A percentile compares a stretch with the other conserved stretches of the same genome.
phyloP scores from a whole-genome alignment of 176 grass and related monocot species.

The Miscanthus lutarioriparius region DNA sequence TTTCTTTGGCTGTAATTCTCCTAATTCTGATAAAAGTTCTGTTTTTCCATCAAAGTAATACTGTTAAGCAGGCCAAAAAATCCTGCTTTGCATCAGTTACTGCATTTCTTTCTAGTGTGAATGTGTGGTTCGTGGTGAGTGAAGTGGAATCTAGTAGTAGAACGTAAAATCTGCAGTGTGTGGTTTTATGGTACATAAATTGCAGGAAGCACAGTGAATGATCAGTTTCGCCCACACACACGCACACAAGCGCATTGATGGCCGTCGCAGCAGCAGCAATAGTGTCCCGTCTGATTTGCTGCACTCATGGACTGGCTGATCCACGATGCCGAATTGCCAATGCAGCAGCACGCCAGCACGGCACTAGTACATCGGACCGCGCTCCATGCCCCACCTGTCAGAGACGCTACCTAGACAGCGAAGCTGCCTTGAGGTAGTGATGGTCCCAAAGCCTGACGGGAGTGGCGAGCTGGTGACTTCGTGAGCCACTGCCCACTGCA shows the following conservation, averaged over 20 bases:
- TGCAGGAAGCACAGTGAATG: constrained; percentile 58
- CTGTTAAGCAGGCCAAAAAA: not conserved
- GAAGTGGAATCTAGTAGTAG: not conserved
- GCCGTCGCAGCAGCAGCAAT: constrained; percentile 27
- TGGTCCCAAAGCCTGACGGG: not conserved
- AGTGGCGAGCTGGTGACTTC: not conserved
- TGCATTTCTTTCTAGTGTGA: not conserved
- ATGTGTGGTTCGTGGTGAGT: constrained; percentile 28
- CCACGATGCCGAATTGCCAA: not conserved
- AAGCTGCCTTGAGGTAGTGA: constrained; percentile 9
- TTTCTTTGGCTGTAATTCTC: not conserved
- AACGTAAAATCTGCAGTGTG: constrained; percentile 31
- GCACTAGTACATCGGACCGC: not conserved
- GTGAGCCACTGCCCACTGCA: no score
- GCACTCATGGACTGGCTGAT: constrained; percentile 43
- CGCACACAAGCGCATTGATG: constrained; percentile 39
- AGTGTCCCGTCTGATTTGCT: constrained; percentile 24
- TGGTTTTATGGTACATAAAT: constrained; percentile 53
- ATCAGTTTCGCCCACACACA: constrained; percentile 52
- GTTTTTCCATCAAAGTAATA: not conserved
- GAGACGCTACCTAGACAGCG: not conserved
- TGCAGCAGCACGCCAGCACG: not conserved
- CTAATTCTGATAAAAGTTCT: not conserved
- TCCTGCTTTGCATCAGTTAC: not conserved
- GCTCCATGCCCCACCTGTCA: not conserved